Base-by-base conservation (phyloP, 176 grass and related monocot genomes). In the Raddia distichophylla region DNA sequence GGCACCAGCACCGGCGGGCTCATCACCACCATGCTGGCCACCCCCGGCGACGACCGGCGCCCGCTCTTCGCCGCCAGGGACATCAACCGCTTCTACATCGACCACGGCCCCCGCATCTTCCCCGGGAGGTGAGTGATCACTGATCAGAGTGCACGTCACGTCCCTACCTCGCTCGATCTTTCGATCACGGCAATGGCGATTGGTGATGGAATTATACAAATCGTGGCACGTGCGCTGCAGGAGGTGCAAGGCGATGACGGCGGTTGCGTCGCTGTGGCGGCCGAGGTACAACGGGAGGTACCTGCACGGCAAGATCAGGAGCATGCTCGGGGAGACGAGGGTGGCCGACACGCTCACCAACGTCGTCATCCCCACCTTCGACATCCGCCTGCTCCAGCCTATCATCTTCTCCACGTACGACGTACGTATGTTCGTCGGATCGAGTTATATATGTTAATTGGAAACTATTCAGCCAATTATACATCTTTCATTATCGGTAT, bases 321-420 rank as follows among this genome's bases (percentile, higher is more conserved):
- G 72, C n/a, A 74, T 92, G 57, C 86, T 92, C 0, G 90, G 86
- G 5, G 52, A 86, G 80, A 86, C 69, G 81, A 83, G 83, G 83
- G 75, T 92, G 69, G 10, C 43, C 80, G 86, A 92, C 55, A 86
- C 79, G 5, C 79, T 92, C 0, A 92, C 86, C 44, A 85, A 92
- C 58, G 83, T 92, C 45, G 86, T 92, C 83, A 80, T 92, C 60
- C 90, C 90, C 8, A 75, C 86, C 32, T 92, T 92, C 60, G 90
- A 92, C 74, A 67, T 92, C 66, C 80, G 58, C 27, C 71, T 75
- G 34, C 79, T 86, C 22, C 90, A 92, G 47, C 90, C 90, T 3
- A 89, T 80, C 54, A 89, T 86, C 74, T 92, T 92, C 90, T 86
- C 90, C 45, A 92, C 90, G 19, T 89, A 80, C 55, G 79, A 92